Conservation (phyloP, 1,284 basidiomycete genomes). For the Ustilago crameri region DNA sequence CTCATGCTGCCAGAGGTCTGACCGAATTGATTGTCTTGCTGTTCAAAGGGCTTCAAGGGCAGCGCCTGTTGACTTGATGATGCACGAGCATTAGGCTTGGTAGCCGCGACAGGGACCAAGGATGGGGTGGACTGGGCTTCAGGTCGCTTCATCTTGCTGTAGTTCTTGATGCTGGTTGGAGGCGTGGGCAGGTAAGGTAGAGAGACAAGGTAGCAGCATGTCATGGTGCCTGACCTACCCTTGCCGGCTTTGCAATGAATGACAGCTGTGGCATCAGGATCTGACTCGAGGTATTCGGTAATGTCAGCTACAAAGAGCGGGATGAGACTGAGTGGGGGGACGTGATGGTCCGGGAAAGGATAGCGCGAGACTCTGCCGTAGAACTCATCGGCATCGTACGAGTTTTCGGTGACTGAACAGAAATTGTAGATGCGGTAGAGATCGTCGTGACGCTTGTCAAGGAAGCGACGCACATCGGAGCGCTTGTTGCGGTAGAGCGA, state of each 20-base stretch:
- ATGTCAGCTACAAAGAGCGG: slow-evolving; percentile 82
- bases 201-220: slow-evolving; percentile 56
- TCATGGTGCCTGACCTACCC: slow-evolving; percentile 60
- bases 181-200: slow-evolving; percentile 52
- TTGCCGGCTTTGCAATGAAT: slow-evolving; percentile 81
- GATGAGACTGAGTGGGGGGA: slow-evolving; percentile 83
- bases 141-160: slow-evolving; percentile 40
- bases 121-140: slow-evolving; percentile 8
- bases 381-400: slow-evolving; percentile 70
- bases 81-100: not conserved
- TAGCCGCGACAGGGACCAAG: slow-evolving; percentile 2
- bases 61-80: not conserved
- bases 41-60: not conserved
- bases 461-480: slow-evolving; percentile 80
- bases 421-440: slow-evolving; percentile 90
- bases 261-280: slow-evolving; percentile 79
- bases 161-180: slow-evolving; percentile 46
- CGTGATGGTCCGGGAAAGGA: slow-evolving; percentile 81
- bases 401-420: slow-evolving; percentile 69
- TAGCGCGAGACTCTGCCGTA: slow-evolving; percentile 78
- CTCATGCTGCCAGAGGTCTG: slow-evolving; percentile 19
- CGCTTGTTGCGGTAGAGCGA: slow-evolving; percentile 83
- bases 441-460: slow-evolving; percentile 78
- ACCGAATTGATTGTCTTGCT: slow-evolving; percentile 3
- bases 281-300: slow-evolving; percentile 78